A percentile compares a stretch with the other conserved stretches of the same genome.
Conservation (phyloP, 2,329 filamentous ascomycete genomes). For the Botrytis fragariae region DNA sequence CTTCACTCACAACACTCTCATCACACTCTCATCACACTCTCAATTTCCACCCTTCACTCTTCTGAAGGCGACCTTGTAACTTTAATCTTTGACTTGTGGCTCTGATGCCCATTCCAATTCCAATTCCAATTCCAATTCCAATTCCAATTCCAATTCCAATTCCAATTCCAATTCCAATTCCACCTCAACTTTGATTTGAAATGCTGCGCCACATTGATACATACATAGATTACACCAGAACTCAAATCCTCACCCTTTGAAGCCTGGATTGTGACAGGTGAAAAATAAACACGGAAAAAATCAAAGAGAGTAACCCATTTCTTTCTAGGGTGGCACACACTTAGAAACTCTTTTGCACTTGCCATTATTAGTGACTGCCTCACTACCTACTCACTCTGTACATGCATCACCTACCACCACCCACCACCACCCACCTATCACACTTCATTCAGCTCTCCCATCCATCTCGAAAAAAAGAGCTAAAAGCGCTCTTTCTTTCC, state of each 20-base stretch:
- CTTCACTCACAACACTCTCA: neutral
- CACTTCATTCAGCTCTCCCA: slow-evolving; percentile 6
- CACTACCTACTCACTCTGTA: neutral
- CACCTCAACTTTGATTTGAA: neutral
- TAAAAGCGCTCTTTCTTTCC: slow-evolving; percentile 8
- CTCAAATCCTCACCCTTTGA: neutral
- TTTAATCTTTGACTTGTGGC: neutral
- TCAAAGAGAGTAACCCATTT: neutral
- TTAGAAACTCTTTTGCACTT: slow-evolving; percentile 3
- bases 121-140: neutral
- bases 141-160: too few species aligned
- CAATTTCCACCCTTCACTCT: neutral
- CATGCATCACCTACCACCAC: neutral
- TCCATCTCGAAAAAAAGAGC: neutral
- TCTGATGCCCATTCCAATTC: too few species aligned
- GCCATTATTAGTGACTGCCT: neutral
- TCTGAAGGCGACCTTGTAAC: neutral
- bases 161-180: too few species aligned
- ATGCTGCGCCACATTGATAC: slow-evolving; percentile 1
- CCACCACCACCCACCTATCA: neutral
- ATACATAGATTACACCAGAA: neutral
- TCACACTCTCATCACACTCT: too few species aligned
- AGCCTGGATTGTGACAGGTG: slow-evolving; percentile 7
- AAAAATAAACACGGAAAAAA: neutral
- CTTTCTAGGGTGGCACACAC: neutral